A percentile compares a stretch with the other conserved stretches of the same genome.
phyloP scores from a whole-genome alignment of 225 moss, liverwort and hornwort species.

The Sphagnum contortum region DNA sequence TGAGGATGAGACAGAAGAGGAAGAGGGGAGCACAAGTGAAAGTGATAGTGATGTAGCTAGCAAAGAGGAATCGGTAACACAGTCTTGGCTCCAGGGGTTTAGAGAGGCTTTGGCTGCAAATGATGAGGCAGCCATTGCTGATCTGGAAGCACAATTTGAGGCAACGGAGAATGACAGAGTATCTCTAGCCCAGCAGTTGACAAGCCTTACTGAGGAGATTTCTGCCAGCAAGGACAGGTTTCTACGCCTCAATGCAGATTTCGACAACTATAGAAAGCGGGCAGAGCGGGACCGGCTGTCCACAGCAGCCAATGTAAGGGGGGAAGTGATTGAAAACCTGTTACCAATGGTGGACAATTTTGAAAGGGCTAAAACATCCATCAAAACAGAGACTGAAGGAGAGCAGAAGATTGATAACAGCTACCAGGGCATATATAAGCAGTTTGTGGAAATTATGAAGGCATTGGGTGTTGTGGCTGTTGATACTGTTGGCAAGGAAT shows the following conservation, averaged over 20 bases:
- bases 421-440: conserved; percentile 97
- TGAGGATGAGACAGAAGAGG: conserved; percentile 24
- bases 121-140: conserved; percentile 51
- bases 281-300: conserved; percentile 67
- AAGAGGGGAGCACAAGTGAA: conserved; percentile 34
- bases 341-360: conserved; percentile 99
- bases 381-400: conserved; percentile 69
- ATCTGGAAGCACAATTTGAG: conserved; percentile 44
- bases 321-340: conserved; percentile 84
- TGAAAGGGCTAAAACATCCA: conserved; percentile 87
- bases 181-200: conserved; percentile 60
- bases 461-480: conserved; percentile 86
- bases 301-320: conserved; percentile 53
- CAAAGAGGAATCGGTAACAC: conserved; percentile 8
- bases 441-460: conserved; percentile 98
- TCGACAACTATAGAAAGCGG: conserved; percentile 95
- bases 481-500: conserved; percentile 81
- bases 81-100: conserved; percentile 38
- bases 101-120: conserved; percentile 65
- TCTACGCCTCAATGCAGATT: conserved; percentile 91
- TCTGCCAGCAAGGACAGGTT: conserved; percentile 61
- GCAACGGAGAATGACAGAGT: conserved; percentile 54
- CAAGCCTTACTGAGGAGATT: conserved; percentile 59
- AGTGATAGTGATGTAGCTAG: conserved; percentile 18
- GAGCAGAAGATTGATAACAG: conserved; percentile 93